A percentile compares a stretch with the other conserved stretches of the same genome.
Conservation (phyloP, 2,329 filamentous ascomycete genomes). For the Blastomyces gilchristii region DNA sequence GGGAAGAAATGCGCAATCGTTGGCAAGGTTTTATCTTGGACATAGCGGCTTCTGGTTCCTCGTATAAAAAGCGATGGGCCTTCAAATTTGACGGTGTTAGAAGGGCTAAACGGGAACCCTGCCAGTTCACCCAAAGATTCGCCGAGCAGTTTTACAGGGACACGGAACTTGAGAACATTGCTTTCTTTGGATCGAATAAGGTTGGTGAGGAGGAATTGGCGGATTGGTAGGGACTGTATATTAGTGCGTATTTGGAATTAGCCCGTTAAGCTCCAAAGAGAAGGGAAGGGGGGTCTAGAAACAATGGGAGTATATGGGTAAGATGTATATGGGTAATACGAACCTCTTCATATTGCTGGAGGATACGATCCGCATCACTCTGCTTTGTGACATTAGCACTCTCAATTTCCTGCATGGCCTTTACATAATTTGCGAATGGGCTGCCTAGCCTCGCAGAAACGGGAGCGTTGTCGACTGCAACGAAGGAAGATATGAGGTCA, state of each 20-base stretch:
- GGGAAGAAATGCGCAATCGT: slow-evolving; percentile 56
- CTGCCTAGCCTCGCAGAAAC: slow-evolving; percentile 61
- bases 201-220: slow-evolving; percentile 88
- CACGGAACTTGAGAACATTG: slow-evolving; percentile 58
- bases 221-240: slow-evolving; percentile 57
- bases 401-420: slow-evolving; percentile 73
- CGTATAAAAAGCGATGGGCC: slow-evolving; percentile 65
- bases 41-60: slow-evolving; percentile 23
- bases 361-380: slow-evolving; percentile 68
- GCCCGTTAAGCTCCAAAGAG: slow-evolving; percentile 4
- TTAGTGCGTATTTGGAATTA: slow-evolving; percentile 11
- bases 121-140: slow-evolving; percentile 63
- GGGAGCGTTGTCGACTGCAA: slow-evolving; percentile 81
- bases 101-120: slow-evolving; percentile 68
- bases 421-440: slow-evolving; percentile 50
- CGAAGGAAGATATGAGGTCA: slow-evolving; percentile 53
- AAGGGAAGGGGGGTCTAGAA: neutral
- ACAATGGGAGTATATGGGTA: neutral
- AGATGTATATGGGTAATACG: slow-evolving; percentile 13
- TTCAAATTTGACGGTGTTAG: slow-evolving; percentile 57
- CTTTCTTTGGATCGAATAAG: slow-evolving; percentile 46
- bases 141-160: slow-evolving; percentile 64
- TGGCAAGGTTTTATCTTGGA: slow-evolving; percentile 23
- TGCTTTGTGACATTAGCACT: slow-evolving; percentile 56
- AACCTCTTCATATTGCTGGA: slow-evolving; percentile 62